phyloP scores from a whole-genome alignment of 805 yeast species.

The Wickerhamomyces chambardii region DNA sequence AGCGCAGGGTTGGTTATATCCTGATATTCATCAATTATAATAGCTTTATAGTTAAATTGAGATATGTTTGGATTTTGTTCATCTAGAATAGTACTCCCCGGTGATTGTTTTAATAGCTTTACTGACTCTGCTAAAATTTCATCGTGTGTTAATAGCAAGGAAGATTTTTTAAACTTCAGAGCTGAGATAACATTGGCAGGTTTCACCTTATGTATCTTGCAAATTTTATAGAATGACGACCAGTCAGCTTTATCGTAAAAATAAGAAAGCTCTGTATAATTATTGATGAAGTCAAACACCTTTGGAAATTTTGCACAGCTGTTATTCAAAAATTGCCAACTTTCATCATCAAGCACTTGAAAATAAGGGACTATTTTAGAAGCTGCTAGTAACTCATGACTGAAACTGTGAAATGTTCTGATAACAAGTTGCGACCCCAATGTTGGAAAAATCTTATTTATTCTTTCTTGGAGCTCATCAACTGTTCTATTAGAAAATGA shows the following conservation, averaged over 20 bases:
- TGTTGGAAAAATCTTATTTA: conserved; percentile 6
- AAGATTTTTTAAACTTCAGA: too few relatives aligned
- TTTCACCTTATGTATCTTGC: background rate
- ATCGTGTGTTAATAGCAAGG: too few relatives aligned
- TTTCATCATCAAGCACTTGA: conserved; percentile 30
- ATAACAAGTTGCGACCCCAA: conserved; percentile 29
- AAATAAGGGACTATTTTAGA: conserved; percentile 2
- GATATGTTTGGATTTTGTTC: conserved; percentile 4
- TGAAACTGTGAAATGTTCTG: conserved; percentile 58
- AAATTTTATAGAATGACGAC: too few relatives aligned
- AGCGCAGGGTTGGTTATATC: conserved; percentile 46
- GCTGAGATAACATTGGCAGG: conserved; percentile 1
- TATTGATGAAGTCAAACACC: too few relatives aligned
- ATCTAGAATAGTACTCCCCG: too few relatives aligned
- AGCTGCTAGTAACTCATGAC: conserved; percentile 21
- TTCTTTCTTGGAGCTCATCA: conserved; percentile 28
- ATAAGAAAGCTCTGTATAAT: too few relatives aligned
- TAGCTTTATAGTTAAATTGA: conserved; percentile 22
- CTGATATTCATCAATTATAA: conserved; percentile 68
- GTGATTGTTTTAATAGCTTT: conserved; percentile 21
- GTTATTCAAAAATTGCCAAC: background rate
- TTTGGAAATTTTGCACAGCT: background rate
- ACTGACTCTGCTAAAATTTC: conserved; percentile 20
- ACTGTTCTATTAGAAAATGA: conserved; percentile 69
- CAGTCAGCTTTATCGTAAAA: too few relatives aligned